Conservation (phyloP, 1,284 basidiomycete species). For the Puccinia horiana region DNA sequence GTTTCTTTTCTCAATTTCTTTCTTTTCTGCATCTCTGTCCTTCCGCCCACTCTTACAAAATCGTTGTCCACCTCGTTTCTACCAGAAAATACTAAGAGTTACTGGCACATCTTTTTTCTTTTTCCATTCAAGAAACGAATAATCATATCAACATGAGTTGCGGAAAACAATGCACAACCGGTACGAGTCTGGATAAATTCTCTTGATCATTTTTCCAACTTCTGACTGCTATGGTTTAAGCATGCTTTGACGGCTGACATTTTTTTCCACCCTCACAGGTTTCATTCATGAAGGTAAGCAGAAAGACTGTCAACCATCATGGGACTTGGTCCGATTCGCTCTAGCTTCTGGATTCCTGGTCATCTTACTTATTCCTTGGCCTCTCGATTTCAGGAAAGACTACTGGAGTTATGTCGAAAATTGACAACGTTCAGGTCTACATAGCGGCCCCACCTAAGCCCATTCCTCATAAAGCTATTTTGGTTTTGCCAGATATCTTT, state of each 20-base stretch:
- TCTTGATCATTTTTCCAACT: not conserved
- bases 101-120: too few relatives aligned
- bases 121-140: too few relatives aligned
- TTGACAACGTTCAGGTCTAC: slow-evolving; percentile 37
- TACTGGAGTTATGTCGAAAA: slow-evolving; percentile 6
- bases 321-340: not conserved
- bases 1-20: too few relatives aligned
- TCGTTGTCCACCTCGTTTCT: too few relatives aligned
- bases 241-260: too few relatives aligned
- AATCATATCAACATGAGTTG: not conserved
- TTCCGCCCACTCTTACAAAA: too few relatives aligned
- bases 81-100: too few relatives aligned
- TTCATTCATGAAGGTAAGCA: slow-evolving; percentile 28
- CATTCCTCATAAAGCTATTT: slow-evolving; percentile 32
- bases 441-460: slow-evolving; percentile 22
- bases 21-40: too few relatives aligned
- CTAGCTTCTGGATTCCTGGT: not conserved
- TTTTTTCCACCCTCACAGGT: not conserved
- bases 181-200: too few relatives aligned
- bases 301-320: not conserved
- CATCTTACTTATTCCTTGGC: not conserved
- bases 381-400: slow-evolving; percentile 1
- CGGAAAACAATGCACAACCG: slow-evolving; percentile 17
- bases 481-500: slow-evolving; percentile 41
- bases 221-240: not conserved